A percentile compares a stretch with the other conserved stretches of the same genome.
Conservation (phyloP, 352 stramenopile species). For the Pythium volutum region DNA sequence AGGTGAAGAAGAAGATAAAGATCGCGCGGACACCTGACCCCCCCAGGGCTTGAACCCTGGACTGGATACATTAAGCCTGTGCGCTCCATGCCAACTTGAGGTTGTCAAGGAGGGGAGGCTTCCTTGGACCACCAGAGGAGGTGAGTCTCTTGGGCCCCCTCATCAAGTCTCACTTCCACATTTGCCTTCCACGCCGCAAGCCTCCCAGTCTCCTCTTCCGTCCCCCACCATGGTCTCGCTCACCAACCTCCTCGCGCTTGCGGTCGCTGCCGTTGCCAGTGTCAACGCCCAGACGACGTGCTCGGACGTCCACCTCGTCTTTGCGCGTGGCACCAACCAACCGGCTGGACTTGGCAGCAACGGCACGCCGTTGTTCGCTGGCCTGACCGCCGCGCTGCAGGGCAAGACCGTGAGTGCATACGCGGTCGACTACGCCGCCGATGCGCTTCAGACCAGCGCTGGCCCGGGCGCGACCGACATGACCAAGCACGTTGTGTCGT, state of each 20-base stretch:
- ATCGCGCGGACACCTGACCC: too few species aligned
- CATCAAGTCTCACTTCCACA: not conserved
- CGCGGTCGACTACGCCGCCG: slow-evolving; percentile 29
- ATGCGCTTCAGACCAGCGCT: slow-evolving; percentile 23
- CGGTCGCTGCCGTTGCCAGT: not conserved
- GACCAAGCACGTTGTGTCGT: slow-evolving; percentile 31
- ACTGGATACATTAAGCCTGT: too few species aligned
- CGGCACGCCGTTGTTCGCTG: slow-evolving; percentile 26
- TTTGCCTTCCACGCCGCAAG: slow-evolving; percentile 3
- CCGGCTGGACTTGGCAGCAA: slow-evolving; percentile 25
- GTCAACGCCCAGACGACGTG: slow-evolving; percentile 2
- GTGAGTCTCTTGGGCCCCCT: too few species aligned
- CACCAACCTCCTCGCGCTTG: not conserved
- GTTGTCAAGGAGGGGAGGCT: too few species aligned
- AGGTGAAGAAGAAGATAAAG: too few species aligned
- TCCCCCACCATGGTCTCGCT: not conserved
- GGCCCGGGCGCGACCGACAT: slow-evolving; percentile 32
- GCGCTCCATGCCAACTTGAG: too few species aligned
- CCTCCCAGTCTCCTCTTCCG: not conserved
- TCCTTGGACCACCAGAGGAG: too few species aligned
- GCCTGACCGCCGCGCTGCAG: slow-evolving; percentile 23
- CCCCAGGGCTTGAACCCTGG: too few species aligned
- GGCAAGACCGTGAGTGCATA: slow-evolving; percentile 35
- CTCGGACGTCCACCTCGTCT: slow-evolving; percentile 23
- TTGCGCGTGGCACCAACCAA: slow-evolving; percentile 35